Conservation (phyloP, 1,284 basidiomycete genomes). For the Hymenochaete sp. region DNA sequence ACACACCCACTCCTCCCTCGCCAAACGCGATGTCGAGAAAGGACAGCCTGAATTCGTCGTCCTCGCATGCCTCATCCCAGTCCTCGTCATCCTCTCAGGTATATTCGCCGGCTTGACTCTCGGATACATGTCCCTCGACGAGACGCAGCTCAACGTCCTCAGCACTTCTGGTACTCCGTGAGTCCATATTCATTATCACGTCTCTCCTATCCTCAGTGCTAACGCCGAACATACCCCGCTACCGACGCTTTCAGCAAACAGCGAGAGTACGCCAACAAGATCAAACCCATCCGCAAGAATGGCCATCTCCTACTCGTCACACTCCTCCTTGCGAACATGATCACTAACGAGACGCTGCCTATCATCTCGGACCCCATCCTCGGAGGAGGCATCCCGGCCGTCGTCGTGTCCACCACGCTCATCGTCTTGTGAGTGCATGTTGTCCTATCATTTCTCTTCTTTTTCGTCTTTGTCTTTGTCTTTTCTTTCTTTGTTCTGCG, state of each 20-base stretch:
- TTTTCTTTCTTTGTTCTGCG: no score
- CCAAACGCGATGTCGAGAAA: conserved; percentile 8
- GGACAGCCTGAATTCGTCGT: conserved; percentile 2
- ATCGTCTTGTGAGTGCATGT: conserved; percentile 67
- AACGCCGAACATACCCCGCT: not conserved
- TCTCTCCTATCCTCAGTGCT: not conserved
- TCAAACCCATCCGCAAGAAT: conserved; percentile 80
- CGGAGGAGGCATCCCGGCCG: conserved; percentile 75
- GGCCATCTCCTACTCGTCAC: conserved; percentile 80
- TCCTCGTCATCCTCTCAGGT: conserved; percentile 46
- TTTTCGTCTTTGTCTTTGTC: not conserved
- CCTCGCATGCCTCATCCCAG: conserved; percentile 33
- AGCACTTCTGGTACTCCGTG: conserved; percentile 76
- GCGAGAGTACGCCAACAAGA: conserved; percentile 73
- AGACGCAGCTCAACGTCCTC: conserved; percentile 84
- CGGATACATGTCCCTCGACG: conserved; percentile 91
- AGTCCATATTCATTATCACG: conserved; percentile 25
- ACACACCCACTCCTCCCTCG: conserved; percentile 10
- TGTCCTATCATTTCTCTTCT: not conserved
- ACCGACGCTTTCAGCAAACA: conserved; percentile 46
- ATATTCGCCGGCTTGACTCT: conserved; percentile 70
- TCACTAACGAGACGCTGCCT: conserved; percentile 86
- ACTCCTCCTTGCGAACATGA: conserved; percentile 80
- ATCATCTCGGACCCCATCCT: conserved; percentile 85
- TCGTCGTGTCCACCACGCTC: conserved; percentile 76